Percentiles rank a stretch among this genome's conserved stretches.
phyloP scores from a whole-genome alignment of 192 early-diverging fungal genomes.

The Rhizophlyctis rosea region DNA sequence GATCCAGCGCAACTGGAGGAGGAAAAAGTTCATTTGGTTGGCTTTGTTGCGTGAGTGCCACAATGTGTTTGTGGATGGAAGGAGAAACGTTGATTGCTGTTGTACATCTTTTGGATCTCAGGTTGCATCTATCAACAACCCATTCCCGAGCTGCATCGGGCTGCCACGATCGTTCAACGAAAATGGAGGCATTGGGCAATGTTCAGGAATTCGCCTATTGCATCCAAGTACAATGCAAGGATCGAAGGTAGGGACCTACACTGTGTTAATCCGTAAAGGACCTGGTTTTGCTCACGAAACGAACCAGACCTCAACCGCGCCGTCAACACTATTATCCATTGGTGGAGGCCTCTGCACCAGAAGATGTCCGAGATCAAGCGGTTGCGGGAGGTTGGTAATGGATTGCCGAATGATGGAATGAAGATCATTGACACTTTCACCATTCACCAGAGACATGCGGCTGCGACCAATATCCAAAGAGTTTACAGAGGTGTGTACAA shows the following conservation, averaged over 20 bases:
- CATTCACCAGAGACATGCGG: slow-evolving; percentile 41
- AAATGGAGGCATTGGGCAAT: slow-evolving; percentile 55
- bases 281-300: too few species aligned
- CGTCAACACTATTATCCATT: slow-evolving; percentile 44
- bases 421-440: too few species aligned
- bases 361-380: slow-evolving; percentile 36
- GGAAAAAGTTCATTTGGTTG: slow-evolving; percentile 49
- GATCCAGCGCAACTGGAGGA: slow-evolving; percentile 55
- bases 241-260: slow-evolving; percentile 44
- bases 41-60: slow-evolving; percentile 44
- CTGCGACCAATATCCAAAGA: slow-evolving; percentile 49
- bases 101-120: neutral
- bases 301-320: slow-evolving; percentile 8
- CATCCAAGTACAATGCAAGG: slow-evolving; percentile 44
- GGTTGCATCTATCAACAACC: slow-evolving; percentile 55
- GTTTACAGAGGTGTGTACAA: slow-evolving; percentile 43
- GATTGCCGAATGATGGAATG: too few species aligned
- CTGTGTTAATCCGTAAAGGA: neutral
- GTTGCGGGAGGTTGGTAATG: slow-evolving; percentile 40
- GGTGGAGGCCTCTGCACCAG: slow-evolving; percentile 54
- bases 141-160: slow-evolving; percentile 48
- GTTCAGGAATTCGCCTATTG: slow-evolving; percentile 56
- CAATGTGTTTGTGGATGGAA: neutral
- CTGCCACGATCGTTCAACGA: slow-evolving; percentile 47
- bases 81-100: too few species aligned